A percentile compares a stretch with the other conserved stretches of the same genome.
Evolutionary conservation across 2,329 filamentous ascomycete genomes (phyloP).

Genomic region (Fusarium metavorans): DNA sequence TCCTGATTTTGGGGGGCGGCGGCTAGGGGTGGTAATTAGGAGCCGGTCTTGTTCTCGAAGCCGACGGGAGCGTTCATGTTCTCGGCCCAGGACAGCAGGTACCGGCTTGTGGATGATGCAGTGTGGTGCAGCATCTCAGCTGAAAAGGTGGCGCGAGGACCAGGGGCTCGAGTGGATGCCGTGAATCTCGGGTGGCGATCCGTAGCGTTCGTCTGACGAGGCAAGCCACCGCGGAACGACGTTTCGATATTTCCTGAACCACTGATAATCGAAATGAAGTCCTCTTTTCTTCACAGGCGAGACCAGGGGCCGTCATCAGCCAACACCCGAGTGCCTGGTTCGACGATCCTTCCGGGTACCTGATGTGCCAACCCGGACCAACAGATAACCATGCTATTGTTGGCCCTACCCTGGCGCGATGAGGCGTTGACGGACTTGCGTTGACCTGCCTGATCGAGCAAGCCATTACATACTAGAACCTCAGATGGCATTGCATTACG

Average conservation of each 20-base stretch:
- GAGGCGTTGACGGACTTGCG: neutral
- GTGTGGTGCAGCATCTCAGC: neutral
- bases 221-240: neutral
- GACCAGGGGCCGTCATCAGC: neutral
- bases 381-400: neutral
- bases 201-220: neutral
- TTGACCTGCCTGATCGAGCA: neutral
- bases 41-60: neutral
- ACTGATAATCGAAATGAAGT: neutral
- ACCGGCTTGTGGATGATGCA: neutral
- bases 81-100: neutral
- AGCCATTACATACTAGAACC: neutral
- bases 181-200: neutral
- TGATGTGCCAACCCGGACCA: neutral
- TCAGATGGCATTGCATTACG: neutral
- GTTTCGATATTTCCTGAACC: neutral
- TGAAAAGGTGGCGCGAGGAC: conserved; percentile 1
- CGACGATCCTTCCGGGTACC: neutral
- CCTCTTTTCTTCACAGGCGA: neutral
- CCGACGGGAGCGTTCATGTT: neutral
- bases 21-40: neutral
- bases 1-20: neutral
- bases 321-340: neutral
- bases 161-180: neutral
- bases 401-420: neutral